These are phyloP conservation scores for Dovyalis caffra DNA, from an alignment of 345 rosid species.

Conservation along the genomic window DNA sequence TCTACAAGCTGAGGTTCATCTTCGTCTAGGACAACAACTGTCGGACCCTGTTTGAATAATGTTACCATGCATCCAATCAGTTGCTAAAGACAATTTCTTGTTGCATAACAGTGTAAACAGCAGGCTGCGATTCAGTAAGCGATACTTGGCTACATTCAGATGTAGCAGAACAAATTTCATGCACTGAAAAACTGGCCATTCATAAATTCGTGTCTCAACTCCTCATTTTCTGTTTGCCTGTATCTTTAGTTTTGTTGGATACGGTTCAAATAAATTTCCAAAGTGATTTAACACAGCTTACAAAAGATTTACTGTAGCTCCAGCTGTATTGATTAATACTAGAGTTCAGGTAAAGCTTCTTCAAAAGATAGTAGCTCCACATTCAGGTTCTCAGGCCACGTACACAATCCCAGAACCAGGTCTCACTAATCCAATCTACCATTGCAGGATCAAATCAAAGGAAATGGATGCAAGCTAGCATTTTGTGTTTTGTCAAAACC, in stretches of 20 bases:
- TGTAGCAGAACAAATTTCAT: neutral
- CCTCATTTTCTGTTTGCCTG: neutral
- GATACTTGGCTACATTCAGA: neutral
- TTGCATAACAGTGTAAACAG: neutral
- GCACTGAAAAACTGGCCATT: neutral
- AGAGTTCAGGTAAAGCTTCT: neutral
- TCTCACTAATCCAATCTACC: neutral
- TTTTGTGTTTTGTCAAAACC: neutral
- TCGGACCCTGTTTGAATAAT: conserved; percentile 36
- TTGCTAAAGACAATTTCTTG: conserved; percentile 5
- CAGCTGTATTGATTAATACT: neutral
- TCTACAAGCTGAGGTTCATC: conserved; percentile 50
- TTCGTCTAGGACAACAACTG: conserved; percentile 64
- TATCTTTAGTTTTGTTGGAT: neutral
- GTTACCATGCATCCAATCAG: conserved; percentile 6
- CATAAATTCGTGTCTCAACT: neutral
- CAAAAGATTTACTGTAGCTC: neutral
- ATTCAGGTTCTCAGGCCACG: neutral
- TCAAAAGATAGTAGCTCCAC: neutral
- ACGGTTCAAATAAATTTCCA: neutral
- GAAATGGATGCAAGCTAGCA: neutral
- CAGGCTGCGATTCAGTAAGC: neutral
- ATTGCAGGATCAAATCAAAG: neutral
- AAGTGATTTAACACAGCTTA: neutral
- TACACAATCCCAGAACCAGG: neutral